Evolutionary conservation across 192 early-diverging fungal genomes (phyloP), one percentile per base, ranked within the genome.

Genomic region (Pilobolus umbonatus): DNA sequence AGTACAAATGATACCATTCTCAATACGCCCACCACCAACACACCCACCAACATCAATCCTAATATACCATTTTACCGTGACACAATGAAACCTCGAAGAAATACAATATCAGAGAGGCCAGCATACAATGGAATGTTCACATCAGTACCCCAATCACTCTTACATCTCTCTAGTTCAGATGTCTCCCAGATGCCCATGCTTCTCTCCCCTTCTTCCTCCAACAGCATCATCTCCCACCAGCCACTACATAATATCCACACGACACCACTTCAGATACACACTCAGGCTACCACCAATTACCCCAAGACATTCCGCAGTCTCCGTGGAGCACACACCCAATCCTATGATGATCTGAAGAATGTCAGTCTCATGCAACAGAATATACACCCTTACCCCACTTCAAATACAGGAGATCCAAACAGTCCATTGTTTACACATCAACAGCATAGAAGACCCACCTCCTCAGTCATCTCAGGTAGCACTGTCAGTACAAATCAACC

Each of bases 231-330:
- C 19, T 42, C 19, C 14, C 52, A 54, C 31, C 32, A 54, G 24
- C 52, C 52, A 54, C 31, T 54, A 35, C 52, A 54, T 34, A 54
- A 54, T 54, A 36, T 54, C 38, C 52, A 54, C 38, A 35, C 52
- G 24, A 35, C 52, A 10, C 52, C 52, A 35, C 19, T 54, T 19
- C 5, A 31, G n/a, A n/a, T n/a, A n/a, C n/a, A n/a, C n/a, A n/a
- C n/a, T n/a, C n/a, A n/a, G n/a, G n/a, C n/a, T n/a, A n/a, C n/a
- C n/a, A n/a, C n/a, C n/a, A n/a, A n/a, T n/a, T n/a, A n/a, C n/a
- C n/a, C n/a, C n/a, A n/a, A n/a, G n/a, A n/a, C n/a, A n/a, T n/a
- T n/a, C n/a, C n/a, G n/a, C n/a, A n/a, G n/a, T 15, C 47, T 49
- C 47, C 47, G 47, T 15, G 47, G 47, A 49, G 25, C 47, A 22